Evolutionary conservation across 2,329 filamentous ascomycete species (phyloP).

Genomic region (Mycogone perniciosa): DNA sequence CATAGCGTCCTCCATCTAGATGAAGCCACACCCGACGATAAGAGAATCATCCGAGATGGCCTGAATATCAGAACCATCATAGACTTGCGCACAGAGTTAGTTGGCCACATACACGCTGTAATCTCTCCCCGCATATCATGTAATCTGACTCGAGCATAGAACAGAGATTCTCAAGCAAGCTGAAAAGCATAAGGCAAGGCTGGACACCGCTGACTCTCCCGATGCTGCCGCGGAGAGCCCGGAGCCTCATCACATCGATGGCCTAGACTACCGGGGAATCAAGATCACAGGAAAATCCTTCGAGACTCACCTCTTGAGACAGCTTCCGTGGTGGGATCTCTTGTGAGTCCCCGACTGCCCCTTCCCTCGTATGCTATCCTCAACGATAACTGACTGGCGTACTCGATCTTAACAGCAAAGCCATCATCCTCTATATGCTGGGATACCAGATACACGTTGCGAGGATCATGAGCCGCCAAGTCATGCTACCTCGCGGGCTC

Average conservation of each 20-base stretch:
- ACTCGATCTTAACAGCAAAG: conserved; percentile 19
- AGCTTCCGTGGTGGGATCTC: conserved; percentile 61
- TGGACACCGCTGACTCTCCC: conserved; percentile 32
- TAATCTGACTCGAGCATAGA: conserved; percentile 30
- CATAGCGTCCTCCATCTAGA: conserved; percentile 38
- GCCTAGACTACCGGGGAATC: conserved; percentile 58
- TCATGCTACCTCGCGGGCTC: conserved; percentile 67
- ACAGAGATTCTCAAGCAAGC: conserved; percentile 68
- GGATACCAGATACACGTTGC: conserved; percentile 66
- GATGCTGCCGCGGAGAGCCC: conserved; percentile 43
- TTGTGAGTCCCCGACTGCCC: conserved; percentile 38
- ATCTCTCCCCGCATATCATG: background rate
- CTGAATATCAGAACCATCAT: conserved; percentile 66
- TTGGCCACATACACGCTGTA: background rate
- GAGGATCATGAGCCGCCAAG: conserved; percentile 59
- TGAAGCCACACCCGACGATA: conserved; percentile 63
- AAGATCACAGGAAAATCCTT: conserved; percentile 69
- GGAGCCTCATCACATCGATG: conserved; percentile 55
- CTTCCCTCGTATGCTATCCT: background rate
- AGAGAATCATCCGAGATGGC: conserved; percentile 49
- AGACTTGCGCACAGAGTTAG: conserved; percentile 70
- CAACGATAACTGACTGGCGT: background rate
- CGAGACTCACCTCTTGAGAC: conserved; percentile 59
- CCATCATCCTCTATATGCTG: conserved; percentile 56
- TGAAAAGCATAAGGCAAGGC: conserved; percentile 49